Percentiles rank a stretch among this genome's conserved stretches.
Evolutionary conservation across 768 basidiomycete species (phyloP).

Genomic region (Rickenella mellea): DNA sequence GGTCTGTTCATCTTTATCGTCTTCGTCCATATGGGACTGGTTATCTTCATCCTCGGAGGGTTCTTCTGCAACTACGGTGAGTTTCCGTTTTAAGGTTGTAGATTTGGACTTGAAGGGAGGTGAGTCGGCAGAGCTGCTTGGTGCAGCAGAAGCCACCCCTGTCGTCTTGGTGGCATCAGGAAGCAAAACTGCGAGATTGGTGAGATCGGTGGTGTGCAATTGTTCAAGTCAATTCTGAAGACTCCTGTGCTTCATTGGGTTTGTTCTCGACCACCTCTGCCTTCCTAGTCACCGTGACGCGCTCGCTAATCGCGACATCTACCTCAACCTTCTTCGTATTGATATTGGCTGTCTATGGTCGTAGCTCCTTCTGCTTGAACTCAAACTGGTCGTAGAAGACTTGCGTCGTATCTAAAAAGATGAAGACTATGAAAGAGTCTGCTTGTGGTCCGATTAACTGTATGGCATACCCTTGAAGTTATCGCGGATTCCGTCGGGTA

Average conservation of each 20-base stretch:
- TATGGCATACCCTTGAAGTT: constrained; percentile 65
- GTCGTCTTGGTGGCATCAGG: no score
- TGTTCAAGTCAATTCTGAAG: no score
- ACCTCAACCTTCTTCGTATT: constrained; percentile 74
- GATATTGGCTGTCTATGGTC: constrained; percentile 90
- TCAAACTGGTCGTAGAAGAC: constrained; percentile 91
- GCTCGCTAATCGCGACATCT: constrained; percentile 79
- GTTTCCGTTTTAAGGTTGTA: constrained; percentile 47
- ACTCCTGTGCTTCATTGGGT: no score
- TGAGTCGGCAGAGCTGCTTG: no score
- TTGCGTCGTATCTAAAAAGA: constrained; percentile 95
- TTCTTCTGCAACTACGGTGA: constrained; percentile 40
- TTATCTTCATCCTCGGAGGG: constrained; percentile 29
- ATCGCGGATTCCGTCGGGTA: constrained; percentile 73
- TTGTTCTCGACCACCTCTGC: constrained; percentile 53
- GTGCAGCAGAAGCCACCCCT: no score
- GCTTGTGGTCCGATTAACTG: neutral
- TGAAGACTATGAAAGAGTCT: neutral
- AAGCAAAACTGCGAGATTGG: no score
- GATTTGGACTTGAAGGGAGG: no score
- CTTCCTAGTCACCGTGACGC: constrained; percentile 70
- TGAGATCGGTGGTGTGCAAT: no score
- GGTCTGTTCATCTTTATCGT: neutral
- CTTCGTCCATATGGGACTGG: neutral
- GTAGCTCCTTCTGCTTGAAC: constrained; percentile 83